A percentile compares a stretch with the other conserved stretches of the same genome.
Evolutionary conservation across 495 filamentous ascomycete species (phyloP).

Genomic region (Penicillium canescens): DNA sequence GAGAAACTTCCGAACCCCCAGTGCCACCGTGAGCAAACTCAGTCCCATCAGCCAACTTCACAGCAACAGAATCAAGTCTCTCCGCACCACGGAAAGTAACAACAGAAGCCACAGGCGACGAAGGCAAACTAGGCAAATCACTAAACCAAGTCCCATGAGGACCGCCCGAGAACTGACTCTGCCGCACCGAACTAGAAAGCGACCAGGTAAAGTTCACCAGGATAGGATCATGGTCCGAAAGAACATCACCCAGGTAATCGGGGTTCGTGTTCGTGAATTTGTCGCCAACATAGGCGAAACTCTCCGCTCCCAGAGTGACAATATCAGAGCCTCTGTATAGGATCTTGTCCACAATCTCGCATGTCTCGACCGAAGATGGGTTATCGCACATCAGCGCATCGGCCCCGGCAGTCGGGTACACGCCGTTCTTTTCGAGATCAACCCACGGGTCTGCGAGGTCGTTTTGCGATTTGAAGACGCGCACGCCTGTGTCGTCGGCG

Average conservation of each 20-base stretch:
- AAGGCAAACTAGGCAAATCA: constrained; percentile 40
- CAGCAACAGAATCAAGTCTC: constrained; percentile 50
- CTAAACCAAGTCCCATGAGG: constrained; percentile 57
- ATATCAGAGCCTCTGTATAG: constrained; percentile 54
- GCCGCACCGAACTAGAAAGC: constrained; percentile 35
- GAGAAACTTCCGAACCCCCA: constrained; percentile 44
- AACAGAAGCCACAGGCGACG: constrained; percentile 30
- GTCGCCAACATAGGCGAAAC: constrained; percentile 48
- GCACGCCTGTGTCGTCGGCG: constrained; percentile 45
- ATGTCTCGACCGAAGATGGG: constrained; percentile 46
- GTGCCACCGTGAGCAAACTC: constrained; percentile 54
- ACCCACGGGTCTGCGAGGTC: constrained; percentile 56
- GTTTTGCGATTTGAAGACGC: constrained; percentile 44
- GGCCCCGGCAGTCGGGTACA: constrained; percentile 41
- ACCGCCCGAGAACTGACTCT: constrained; percentile 54
- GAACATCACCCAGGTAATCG: constrained; percentile 28
- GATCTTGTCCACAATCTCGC: constrained; percentile 66
- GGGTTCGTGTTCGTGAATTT: constrained; percentile 54
- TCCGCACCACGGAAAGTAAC: constrained; percentile 50
- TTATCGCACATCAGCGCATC: constrained; percentile 44
- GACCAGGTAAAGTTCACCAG: constrained; percentile 55
- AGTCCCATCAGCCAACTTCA: constrained; percentile 48
- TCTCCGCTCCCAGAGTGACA: constrained; percentile 39
- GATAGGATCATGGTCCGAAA: constrained; percentile 65
- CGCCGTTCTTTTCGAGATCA: constrained; percentile 42